Evolutionary conservation across 345 rosid genomes (phyloP), one percentile per base, ranked within the genome.

Genomic region (Populus ilicifolia): DNA sequence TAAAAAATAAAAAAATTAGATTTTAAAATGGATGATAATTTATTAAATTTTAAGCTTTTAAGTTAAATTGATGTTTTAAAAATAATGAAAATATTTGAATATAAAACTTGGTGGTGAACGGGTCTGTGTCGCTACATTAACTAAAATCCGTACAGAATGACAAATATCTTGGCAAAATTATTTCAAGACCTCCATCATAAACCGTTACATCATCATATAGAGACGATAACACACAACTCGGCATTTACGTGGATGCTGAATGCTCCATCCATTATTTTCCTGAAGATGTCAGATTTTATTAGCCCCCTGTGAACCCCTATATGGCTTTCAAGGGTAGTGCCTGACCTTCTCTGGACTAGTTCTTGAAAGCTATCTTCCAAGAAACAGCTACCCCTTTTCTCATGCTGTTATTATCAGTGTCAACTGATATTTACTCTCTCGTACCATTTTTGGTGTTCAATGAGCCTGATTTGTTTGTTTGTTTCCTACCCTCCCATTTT

Each of bases 291-390:
- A 11, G 33, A 11, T 54, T 35, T 72, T 10, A 35, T 72, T 5
- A 35, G 44, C 70, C 6, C 70, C 70, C 70, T 67, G 7, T 35
- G 23, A 18, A 35, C 70, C 64, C 64, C 64, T 59, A 59, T 25
- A 13, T 59, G 64, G 64, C 64, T 56, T n/a, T 59, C 29, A 23
- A 2, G 63, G 11, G 27, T 4, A 18, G 39, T 8, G 23, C 25
- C 41, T 67, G 20, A 20, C 4, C 23, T 17, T 21, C 41, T 35
- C 36, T 38, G 35, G 23, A 25, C 73, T 0, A 27, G 39, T 48
- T 29, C 30, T 48, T 70, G 84, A 84, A 78, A 84, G 82, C 82
- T 75, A 78, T 70, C 73, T 77, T 33, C 50, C 81, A 80, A 79
- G 84, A 52, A 76, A 84, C 20, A 25, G 46, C 8, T 75, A 18